Evolutionary conservation across 2,329 filamentous ascomycete species (phyloP), one percentile per base, ranked within the genome.

Genomic region (Rhynchosporium secalis): DNA sequence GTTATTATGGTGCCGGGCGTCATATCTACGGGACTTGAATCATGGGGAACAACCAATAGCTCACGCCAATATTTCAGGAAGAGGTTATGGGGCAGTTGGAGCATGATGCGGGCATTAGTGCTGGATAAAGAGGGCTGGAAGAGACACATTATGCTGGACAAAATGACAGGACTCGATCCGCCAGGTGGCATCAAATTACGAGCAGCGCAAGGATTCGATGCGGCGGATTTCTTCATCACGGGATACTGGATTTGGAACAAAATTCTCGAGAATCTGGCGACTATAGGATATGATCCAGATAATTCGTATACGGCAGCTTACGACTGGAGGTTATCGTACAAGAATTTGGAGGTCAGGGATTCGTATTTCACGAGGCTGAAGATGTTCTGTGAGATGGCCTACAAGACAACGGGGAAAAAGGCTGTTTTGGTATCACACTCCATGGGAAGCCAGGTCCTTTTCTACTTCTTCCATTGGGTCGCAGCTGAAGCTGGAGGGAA

Each of bases 1-100:
- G 88, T 99, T 65, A 90, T 99, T 66, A 98, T 99, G 94, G 87
- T 99, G 9, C 95, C 95, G 0, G 95, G 95, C 4, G 95, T 99
- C 63, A 99, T 99, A 69, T 98, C 95, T 0, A 98, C 95, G 0
- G 95, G 95, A 1, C 83, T 99, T 29, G 95, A 99, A 77, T 96
- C 92, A 54, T 99, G 95, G 95, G 92, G 94, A 3, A 98, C 95
- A 0, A 87, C 90, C 56, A 90, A 93, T 72, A 80, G 82, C 47
- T 96, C 93, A 7, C 85, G 92, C 41, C 90, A 89, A 63, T 99
- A 98, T 77, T 99, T 99, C 76, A 84, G 95, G 66, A 96, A 96
- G 78, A 83, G 95, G 59, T 78, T 99, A 56, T 99, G 95, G 95
- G 95, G 95, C 4, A 96, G 92, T 69, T 99, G 96, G 95, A 96